Conservation (phyloP, 2,329 filamentous ascomycete species). For the Intubia oerlemansii region DNA sequence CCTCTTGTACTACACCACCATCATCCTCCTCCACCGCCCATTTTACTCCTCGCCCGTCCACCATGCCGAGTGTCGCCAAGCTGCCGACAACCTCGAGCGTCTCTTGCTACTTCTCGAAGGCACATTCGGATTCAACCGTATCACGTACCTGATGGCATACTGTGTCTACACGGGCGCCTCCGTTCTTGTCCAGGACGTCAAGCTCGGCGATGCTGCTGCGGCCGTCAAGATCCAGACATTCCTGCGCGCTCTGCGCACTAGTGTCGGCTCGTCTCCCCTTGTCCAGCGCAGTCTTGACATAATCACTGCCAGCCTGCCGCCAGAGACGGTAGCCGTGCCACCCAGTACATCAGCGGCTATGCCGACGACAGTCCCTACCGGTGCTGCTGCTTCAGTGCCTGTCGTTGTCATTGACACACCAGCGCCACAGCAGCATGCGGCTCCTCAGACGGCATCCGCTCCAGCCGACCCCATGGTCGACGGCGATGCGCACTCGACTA, state of each 20-base stretch:
- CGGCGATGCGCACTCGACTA: too few species aligned
- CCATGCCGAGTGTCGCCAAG: slow-evolving; percentile 9
- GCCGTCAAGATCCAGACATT: slow-evolving; percentile 11
- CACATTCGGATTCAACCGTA: slow-evolving; percentile 11
- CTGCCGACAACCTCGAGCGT: slow-evolving; percentile 11
- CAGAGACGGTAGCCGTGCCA: too few species aligned
- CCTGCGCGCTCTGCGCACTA: slow-evolving; percentile 10
- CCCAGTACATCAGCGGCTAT: too few species aligned
- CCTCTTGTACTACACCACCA: slow-evolving; percentile 9
- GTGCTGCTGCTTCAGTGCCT: too few species aligned
- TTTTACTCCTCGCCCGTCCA: slow-evolving; percentile 8
- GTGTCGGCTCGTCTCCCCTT: slow-evolving; percentile 10
- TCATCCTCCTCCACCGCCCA: slow-evolving; percentile 12
- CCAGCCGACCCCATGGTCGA: too few species aligned
- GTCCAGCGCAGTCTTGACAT: slow-evolving; percentile 13
- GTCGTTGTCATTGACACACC: too few species aligned
- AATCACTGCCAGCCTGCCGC: slow-evolving; percentile 10
- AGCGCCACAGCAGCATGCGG: too few species aligned
- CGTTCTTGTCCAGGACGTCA: slow-evolving; percentile 11
- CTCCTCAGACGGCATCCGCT: too few species aligned
- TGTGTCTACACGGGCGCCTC: slow-evolving; percentile 14
- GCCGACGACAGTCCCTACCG: too few species aligned
- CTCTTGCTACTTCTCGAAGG: slow-evolving; percentile 11
- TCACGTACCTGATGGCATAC: slow-evolving; percentile 15
- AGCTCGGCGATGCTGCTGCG: slow-evolving; percentile 9